Percentiles rank a stretch among this genome's conserved stretches.
Evolutionary conservation across 2,329 filamentous ascomycete genomes (phyloP).

Genomic region (Hypocrella siamensis): DNA sequence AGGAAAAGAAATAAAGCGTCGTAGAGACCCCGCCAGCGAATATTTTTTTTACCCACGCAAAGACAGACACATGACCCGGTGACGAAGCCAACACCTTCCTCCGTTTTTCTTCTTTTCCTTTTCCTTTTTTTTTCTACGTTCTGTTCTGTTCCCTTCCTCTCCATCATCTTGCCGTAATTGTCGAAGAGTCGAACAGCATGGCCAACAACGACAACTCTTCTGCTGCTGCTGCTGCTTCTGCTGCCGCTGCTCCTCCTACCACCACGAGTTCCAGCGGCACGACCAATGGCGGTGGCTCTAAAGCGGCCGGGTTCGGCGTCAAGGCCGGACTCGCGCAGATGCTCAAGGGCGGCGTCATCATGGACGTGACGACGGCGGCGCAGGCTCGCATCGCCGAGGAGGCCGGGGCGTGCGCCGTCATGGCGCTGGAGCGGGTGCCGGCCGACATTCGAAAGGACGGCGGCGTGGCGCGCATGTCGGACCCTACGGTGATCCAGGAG

Average conservation of each 20-base stretch:
- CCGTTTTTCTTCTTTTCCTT: too few relatives aligned
- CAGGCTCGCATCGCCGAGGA: constrained; percentile 96
- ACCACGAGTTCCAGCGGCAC: background rate
- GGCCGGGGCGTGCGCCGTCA: constrained; percentile 88
- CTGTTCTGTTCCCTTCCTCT: too few relatives aligned
- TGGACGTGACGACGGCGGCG: constrained; percentile 91
- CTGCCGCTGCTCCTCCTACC: constrained; percentile 9
- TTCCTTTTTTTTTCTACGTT: too few relatives aligned
- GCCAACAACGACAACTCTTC: background rate
- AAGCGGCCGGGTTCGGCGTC: constrained; percentile 55
- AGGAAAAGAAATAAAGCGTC: too few relatives aligned
- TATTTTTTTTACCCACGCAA: too few relatives aligned
- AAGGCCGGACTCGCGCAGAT: constrained; percentile 94
- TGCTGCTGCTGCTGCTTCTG: constrained; percentile 9
- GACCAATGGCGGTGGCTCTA: constrained; percentile 18
- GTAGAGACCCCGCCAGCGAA: too few relatives aligned
- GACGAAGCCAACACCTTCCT: too few relatives aligned
- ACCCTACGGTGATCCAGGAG: constrained; percentile 85
- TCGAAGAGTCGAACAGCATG: too few relatives aligned
- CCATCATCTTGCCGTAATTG: too few relatives aligned
- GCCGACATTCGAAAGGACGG: constrained; percentile 88
- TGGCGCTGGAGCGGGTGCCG: constrained; percentile 95
- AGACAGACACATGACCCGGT: too few relatives aligned
- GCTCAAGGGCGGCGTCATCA: constrained; percentile 98
- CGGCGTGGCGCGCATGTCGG: constrained; percentile 92